Percentiles rank a stretch among this genome's conserved stretches.
Conservation (phyloP, 2,329 filamentous ascomycete species). For the Clarireedia sp. region DNA sequence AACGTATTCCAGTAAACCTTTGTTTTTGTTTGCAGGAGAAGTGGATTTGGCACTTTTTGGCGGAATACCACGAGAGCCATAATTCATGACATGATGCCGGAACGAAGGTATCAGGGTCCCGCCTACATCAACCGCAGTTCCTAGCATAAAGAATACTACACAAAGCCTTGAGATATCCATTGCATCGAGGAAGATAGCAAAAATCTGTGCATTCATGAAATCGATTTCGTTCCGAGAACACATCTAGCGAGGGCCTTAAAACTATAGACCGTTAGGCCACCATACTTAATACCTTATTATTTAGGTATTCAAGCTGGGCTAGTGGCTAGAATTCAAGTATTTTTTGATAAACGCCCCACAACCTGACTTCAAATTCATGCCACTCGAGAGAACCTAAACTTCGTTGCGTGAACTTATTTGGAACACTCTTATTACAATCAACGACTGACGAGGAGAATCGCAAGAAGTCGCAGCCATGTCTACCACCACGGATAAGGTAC, state of each 20-base stretch:
- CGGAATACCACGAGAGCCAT: slow-evolving; percentile 23
- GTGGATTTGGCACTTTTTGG: slow-evolving; percentile 1
- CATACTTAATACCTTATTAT: too few species aligned
- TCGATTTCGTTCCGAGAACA: too few species aligned
- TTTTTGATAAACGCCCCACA: neutral
- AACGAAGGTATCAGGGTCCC: slow-evolving; percentile 26
- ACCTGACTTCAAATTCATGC: neutral
- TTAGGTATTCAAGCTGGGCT: neutral
- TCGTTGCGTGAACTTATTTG: neutral
- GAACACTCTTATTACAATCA: too few species aligned
- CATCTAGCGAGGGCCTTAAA: too few species aligned
- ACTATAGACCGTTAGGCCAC: too few species aligned
- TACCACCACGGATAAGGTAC: slow-evolving; percentile 93
- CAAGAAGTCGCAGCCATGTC: slow-evolving; percentile 56
- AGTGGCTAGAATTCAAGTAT: neutral
- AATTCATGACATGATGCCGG: slow-evolving; percentile 26
- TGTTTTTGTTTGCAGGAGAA: neutral
- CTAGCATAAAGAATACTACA: slow-evolving; percentile 24
- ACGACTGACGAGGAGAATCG: neutral
- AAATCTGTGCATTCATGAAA: too few species aligned
- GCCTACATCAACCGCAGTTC: slow-evolving; percentile 21
- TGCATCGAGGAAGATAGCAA: too few species aligned
- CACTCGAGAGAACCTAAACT: neutral
- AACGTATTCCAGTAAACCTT: slow-evolving; percentile 15
- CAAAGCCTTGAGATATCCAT: slow-evolving; percentile 23